phyloP scores from a whole-genome alignment of 345 rosid species.

The Gossypium sturtianum region DNA sequence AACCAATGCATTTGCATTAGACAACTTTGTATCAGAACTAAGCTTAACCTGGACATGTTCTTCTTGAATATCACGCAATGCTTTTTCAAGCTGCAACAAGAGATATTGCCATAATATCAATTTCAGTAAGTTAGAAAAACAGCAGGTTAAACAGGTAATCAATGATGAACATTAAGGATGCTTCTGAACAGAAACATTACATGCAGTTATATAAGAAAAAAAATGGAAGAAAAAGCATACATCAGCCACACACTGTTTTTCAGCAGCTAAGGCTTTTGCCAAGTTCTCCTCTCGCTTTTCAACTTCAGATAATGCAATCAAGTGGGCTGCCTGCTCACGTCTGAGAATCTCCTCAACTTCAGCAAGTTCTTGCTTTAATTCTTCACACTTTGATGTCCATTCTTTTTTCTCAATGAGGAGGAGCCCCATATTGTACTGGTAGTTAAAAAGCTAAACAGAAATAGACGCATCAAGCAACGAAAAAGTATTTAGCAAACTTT shows the following conservation, averaged over 20 bases:
- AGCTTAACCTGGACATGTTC: constrained; percentile 45
- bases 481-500: neutral
- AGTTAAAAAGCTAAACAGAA: constrained; percentile 58
- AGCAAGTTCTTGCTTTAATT: constrained; percentile 44
- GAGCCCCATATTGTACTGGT: constrained; percentile 89
- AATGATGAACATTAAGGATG: neutral
- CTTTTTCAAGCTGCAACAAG: constrained; percentile 67
- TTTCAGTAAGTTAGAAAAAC: neutral
- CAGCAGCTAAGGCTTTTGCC: constrained; percentile 47
- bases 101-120: neutral
- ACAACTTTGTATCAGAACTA: constrained; percentile 55
- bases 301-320: constrained; percentile 58
- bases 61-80: constrained; percentile 43
- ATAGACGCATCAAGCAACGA: neutral
- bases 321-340: constrained; percentile 59
- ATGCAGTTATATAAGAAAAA: neutral
- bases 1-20: constrained; percentile 59
- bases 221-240: constrained; percentile 31
- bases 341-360: constrained; percentile 65
- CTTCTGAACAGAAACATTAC: neutral
- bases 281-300: constrained; percentile 68
- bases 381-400: constrained; percentile 46
- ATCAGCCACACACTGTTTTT: constrained; percentile 59
- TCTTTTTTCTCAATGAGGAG: constrained; percentile 80
- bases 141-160: neutral